Percentiles rank a stretch among this genome's conserved stretches.
phyloP scores from a whole-genome alignment of 2,329 filamentous ascomycete genomes.

The Fusarium burgessii region DNA sequence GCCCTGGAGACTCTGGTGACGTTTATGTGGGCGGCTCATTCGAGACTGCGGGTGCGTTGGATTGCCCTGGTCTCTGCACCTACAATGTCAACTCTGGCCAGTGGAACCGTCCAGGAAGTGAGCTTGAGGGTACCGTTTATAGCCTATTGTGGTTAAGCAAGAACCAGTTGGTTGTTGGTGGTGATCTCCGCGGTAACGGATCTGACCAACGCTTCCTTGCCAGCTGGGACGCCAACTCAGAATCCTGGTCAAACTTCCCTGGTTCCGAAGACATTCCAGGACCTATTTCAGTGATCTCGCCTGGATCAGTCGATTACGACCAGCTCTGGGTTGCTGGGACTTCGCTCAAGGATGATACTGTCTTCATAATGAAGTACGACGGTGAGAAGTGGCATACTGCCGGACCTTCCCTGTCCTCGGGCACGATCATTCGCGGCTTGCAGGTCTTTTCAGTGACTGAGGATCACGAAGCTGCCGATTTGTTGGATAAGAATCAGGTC shows the following conservation, averaged over 20 bases:
- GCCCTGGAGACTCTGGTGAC: conserved; percentile 73
- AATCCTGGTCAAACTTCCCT: conserved; percentile 74
- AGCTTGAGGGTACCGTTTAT: conserved; percentile 76
- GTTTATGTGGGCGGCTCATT: conserved; percentile 92
- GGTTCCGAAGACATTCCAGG: conserved; percentile 78
- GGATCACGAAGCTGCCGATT: conserved; percentile 71
- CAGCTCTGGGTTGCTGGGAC: conserved; percentile 87
- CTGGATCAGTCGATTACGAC: conserved; percentile 77
- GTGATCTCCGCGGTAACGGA: conserved; percentile 76
- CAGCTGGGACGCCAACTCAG: conserved; percentile 75
- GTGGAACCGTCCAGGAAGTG: conserved; percentile 84
- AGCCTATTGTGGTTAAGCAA: conserved; percentile 81
- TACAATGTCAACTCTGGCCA: conserved; percentile 77
- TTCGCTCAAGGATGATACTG: conserved; percentile 69
- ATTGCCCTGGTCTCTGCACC: conserved; percentile 84
- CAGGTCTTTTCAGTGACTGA: conserved; percentile 82
- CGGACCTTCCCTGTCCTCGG: conserved; percentile 70
- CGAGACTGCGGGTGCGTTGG: conserved; percentile 82
- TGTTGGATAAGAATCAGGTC: conserved; percentile 75
- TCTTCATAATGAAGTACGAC: conserved; percentile 87
- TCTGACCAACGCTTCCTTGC: conserved; percentile 74
- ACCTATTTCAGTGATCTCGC: conserved; percentile 79
- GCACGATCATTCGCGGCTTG: conserved; percentile 79
- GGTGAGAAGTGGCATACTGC: conserved; percentile 76
- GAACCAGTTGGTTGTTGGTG: conserved; percentile 79